phyloP scores from a whole-genome alignment of 1,139 yeast genomes.

The Torulaspora globosa region DNA sequence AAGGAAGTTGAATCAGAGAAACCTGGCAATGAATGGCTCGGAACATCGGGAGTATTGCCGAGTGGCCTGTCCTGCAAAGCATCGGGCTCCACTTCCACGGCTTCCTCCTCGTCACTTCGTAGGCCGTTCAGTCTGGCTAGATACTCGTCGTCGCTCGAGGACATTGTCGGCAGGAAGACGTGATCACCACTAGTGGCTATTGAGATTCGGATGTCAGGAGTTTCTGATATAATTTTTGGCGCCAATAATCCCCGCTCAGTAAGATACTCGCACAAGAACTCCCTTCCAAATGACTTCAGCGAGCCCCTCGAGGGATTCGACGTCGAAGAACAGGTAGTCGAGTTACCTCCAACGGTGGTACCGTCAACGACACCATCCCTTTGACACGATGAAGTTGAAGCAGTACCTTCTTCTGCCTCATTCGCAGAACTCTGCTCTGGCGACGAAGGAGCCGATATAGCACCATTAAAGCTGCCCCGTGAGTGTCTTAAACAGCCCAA shows the following conservation, averaged over 20 bases:
- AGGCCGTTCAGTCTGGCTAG: constrained; percentile 31
- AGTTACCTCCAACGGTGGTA: neutral
- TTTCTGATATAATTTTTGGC: constrained; percentile 20
- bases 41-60: neutral
- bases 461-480: neutral
- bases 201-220: constrained; percentile 20
- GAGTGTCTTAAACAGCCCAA: neutral
- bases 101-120: constrained; percentile 16
- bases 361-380: constrained; percentile 5
- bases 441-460: neutral
- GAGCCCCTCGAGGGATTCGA: constrained; percentile 5
- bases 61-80: constrained; percentile 4
- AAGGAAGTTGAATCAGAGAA: neutral
- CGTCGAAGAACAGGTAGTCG: constrained; percentile 7
- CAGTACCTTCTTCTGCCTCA: constrained; percentile 6
- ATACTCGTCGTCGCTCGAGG: constrained; percentile 35
- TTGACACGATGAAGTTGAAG: neutral
- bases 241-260: constrained; percentile 30
- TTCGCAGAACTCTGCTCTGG: neutral
- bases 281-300: constrained; percentile 14
- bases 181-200: constrained; percentile 34
- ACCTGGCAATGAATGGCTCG: neutral
- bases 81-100: constrained; percentile 9
- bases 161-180: constrained; percentile 34
- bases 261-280: constrained; percentile 25